Conservation (phyloP, 139 green algal species). For the Axilococcus clingmanii region DNA sequence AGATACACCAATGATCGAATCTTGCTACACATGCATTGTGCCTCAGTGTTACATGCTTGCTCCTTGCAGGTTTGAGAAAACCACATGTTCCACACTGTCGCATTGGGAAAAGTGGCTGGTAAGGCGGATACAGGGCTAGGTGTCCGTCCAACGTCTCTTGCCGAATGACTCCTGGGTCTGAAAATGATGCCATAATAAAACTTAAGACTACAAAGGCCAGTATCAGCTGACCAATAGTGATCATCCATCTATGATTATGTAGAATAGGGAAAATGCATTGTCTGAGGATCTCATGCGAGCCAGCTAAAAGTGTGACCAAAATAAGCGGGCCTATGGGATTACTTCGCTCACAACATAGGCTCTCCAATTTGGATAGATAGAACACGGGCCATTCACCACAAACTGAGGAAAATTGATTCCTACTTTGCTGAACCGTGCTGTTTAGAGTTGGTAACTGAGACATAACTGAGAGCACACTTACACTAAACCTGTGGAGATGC, state of each 20-base stretch:
- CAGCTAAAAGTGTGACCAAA: neutral
- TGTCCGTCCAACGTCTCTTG: conserved; percentile 17
- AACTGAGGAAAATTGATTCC: neutral
- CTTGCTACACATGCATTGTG: conserved; percentile 34
- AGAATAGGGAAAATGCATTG: conserved; percentile 2
- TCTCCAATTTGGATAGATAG: neutral
- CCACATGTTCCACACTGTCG: conserved; percentile 52
- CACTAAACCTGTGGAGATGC: neutral
- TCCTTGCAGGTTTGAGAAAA: conserved; percentile 39
- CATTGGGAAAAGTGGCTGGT: conserved; percentile 20
- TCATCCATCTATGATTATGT: conserved; percentile 3
- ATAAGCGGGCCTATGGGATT: conserved; percentile 1
- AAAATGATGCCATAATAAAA: conserved; percentile 6
- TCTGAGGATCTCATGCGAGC: neutral
- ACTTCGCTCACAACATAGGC: neutral
- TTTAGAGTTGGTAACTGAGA: no score
- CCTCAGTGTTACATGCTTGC: conserved; percentile 65
- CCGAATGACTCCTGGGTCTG: conserved; percentile 32
- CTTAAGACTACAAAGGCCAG: neutral
- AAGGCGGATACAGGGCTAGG: conserved; percentile 32
- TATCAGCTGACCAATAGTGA: neutral
- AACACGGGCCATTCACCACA: neutral
- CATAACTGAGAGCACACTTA: neutral
- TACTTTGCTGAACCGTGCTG: no score
- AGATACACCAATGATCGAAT: conserved; percentile 72